Conservation (phyloP, 108 stramenopile genomes). For the Discostella stelligeroides region DNA sequence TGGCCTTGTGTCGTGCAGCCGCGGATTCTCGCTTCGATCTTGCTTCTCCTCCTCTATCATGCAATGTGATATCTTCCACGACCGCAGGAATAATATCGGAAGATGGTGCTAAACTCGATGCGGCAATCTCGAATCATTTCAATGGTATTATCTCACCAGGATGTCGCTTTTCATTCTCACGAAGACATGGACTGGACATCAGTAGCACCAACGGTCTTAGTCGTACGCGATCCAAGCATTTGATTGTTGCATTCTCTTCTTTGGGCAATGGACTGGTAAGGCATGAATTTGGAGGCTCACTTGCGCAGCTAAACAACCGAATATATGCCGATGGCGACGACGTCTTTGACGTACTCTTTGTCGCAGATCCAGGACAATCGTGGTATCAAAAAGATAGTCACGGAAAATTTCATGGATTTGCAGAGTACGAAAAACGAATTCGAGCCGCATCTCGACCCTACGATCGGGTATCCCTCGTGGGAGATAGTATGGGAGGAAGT, state of each 20-base stretch:
- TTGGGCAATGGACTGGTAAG: slow-evolving; percentile 24
- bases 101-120: slow-evolving; percentile 15
- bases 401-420: slow-evolving; percentile 16
- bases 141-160: slow-evolving; percentile 16
- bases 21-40: not conserved
- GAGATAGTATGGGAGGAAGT: slow-evolving; percentile 28
- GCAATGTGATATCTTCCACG: not conserved
- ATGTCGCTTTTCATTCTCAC: slow-evolving; percentile 22
- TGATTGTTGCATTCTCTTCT: slow-evolving; percentile 24
- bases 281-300: slow-evolving; percentile 23
- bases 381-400: slow-evolving; percentile 25
- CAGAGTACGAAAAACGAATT: slow-evolving; percentile 15
- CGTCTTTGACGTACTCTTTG: slow-evolving; percentile 21
- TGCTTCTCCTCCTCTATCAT: no score
- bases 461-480: slow-evolving; percentile 14
- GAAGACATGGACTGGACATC: slow-evolving; percentile 7
- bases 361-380: slow-evolving; percentile 21
- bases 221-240: slow-evolving; percentile 3
- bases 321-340: not conserved
- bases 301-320: slow-evolving; percentile 15
- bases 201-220: not conserved
- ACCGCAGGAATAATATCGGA: not conserved
- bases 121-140: slow-evolving; percentile 28
- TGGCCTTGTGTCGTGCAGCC: slow-evolving; percentile 21
- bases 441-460: slow-evolving; percentile 17